These are phyloP conservation scores for Rhodotorula glutinis DNA, from an alignment of 1,284 basidiomycete species.

Conservation along the genomic window DNA sequence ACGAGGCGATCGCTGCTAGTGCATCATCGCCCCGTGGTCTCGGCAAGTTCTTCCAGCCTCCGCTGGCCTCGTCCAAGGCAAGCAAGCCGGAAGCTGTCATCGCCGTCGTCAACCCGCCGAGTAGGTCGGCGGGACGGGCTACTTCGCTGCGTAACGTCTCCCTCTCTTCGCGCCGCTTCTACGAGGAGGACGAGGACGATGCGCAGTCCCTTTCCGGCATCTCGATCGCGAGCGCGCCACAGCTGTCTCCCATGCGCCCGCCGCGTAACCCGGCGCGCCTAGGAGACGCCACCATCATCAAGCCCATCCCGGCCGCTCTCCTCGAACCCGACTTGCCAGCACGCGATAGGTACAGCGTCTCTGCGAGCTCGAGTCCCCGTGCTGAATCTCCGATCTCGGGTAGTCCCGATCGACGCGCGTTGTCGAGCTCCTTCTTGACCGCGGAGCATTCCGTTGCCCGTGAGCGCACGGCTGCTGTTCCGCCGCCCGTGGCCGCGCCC, in stretches of 20 bases:
- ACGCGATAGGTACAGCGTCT: background rate
- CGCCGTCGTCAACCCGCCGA: background rate
- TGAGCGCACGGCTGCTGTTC: background rate
- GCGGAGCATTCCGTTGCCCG: slow-evolving; percentile 7
- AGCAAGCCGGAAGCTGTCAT: slow-evolving; percentile 1
- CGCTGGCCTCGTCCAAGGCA: slow-evolving; percentile 17
- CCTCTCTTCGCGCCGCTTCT: background rate
- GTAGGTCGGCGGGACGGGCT: background rate
- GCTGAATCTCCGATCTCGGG: background rate
- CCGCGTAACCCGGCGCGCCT: slow-evolving; percentile 18
- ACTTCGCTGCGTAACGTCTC: background rate
- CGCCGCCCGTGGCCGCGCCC: background rate
- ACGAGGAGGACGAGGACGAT: slow-evolving; percentile 15
- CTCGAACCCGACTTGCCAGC: background rate
- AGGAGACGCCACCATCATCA: background rate
- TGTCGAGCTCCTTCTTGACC: slow-evolving; percentile 3
- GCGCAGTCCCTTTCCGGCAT: slow-evolving; percentile 8
- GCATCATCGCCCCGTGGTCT: background rate
- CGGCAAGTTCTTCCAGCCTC: slow-evolving; percentile 21
- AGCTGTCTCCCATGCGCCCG: slow-evolving; percentile 24
- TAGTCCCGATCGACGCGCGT: background rate
- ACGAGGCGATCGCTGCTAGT: background rate
- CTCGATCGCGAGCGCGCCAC: slow-evolving; percentile 26
- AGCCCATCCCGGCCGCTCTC: background rate
- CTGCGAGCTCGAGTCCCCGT: background rate